Percentiles rank a stretch among this genome's conserved stretches.
phyloP scores from a whole-genome alignment of 1,284 basidiomycete genomes.

The Takashimella tepidaria region DNA sequence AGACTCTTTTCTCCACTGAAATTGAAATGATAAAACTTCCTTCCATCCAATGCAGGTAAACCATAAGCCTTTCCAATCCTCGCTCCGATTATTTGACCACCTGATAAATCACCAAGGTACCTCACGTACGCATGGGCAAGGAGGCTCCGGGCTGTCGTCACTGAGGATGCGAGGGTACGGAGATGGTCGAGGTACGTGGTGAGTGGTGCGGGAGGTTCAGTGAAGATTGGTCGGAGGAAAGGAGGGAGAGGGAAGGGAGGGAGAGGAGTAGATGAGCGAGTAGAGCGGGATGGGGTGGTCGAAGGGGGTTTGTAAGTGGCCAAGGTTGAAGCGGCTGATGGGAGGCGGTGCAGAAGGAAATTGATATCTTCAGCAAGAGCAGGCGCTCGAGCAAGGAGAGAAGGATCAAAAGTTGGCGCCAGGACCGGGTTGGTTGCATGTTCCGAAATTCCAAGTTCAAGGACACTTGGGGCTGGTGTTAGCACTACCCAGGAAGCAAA shows the following conservation, averaged over 20 bases:
- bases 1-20: conserved; percentile 52
- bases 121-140: conserved; percentile 76
- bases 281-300: conserved; percentile 46
- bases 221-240: conserved; percentile 40
- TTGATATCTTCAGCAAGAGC: conserved; percentile 63
- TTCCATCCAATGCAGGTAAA: conserved; percentile 54
- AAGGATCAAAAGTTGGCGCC: conserved; percentile 65
- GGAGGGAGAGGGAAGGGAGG: conserved; percentile 53
- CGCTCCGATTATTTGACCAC: conserved; percentile 68
- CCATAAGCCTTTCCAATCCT: conserved; percentile 62
- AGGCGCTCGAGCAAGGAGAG: conserved; percentile 59
- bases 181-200: conserved; percentile 53
- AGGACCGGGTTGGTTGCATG: conserved; percentile 61
- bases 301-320: conserved; percentile 5
- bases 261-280: conserved; percentile 51
- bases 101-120: conserved; percentile 79
- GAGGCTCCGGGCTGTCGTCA: conserved; percentile 55
- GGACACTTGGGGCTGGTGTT: conserved; percentile 49
- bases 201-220: conserved; percentile 54
- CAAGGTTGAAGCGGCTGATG: conserved; percentile 5
- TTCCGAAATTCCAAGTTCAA: conserved; percentile 62
- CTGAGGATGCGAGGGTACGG: conserved; percentile 52
- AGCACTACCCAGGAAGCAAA: too few relatives aligned
- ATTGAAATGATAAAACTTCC: conserved; percentile 69
- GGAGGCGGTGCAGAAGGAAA: conserved; percentile 53